A percentile compares a stretch with the other conserved stretches of the same genome.
These are phyloP conservation scores for Candida michaelii DNA, from an alignment of 805 yeast species.

Conservation along the genomic window DNA sequence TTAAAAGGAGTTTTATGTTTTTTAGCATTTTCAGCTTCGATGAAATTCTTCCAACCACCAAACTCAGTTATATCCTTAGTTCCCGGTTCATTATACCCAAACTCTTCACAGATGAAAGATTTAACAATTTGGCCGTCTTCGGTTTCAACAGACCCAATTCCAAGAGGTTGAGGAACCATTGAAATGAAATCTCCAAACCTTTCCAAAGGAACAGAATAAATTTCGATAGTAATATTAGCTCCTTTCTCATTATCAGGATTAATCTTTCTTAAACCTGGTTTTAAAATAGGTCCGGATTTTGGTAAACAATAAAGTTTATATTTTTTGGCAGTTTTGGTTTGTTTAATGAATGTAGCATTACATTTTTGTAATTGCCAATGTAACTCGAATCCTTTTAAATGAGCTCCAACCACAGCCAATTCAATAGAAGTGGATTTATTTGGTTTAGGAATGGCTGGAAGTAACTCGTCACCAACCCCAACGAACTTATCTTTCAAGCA, in stretches of 20 bases:
- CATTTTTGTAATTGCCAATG: constrained; percentile 93
- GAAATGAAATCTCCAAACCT: constrained; percentile 79
- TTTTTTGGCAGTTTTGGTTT: constrained; percentile 66
- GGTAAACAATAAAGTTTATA: constrained; percentile 85
- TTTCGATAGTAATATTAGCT: constrained; percentile 74
- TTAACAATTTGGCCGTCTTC: constrained; percentile 81
- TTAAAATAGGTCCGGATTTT: constrained; percentile 73
- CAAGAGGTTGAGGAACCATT: constrained; percentile 92
- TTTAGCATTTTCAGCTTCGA: constrained; percentile 30
- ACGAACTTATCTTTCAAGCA: constrained; percentile 37
- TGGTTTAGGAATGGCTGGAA: constrained; percentile 41
- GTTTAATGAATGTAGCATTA: constrained; percentile 65
- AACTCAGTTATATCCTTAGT: constrained; percentile 77
- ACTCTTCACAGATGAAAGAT: constrained; percentile 92
- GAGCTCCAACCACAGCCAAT: constrained; percentile 97
- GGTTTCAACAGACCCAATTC: constrained; percentile 90
- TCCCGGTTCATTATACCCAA: constrained; percentile 71
- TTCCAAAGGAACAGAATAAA: constrained; percentile 78
- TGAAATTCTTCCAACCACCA: constrained; percentile 86
- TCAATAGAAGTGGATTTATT: constrained; percentile 47
- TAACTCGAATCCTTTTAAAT: constrained; percentile 80
- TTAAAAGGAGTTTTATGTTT: constrained; percentile 58
- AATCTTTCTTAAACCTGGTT: constrained; percentile 87
- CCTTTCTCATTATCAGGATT: constrained; percentile 20
- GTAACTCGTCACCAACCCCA: constrained; percentile 45